These are phyloP conservation scores for Arthrobotrys conoides DNA, from an alignment of 2,329 filamentous ascomycete species.

Conservation along the genomic window DNA sequence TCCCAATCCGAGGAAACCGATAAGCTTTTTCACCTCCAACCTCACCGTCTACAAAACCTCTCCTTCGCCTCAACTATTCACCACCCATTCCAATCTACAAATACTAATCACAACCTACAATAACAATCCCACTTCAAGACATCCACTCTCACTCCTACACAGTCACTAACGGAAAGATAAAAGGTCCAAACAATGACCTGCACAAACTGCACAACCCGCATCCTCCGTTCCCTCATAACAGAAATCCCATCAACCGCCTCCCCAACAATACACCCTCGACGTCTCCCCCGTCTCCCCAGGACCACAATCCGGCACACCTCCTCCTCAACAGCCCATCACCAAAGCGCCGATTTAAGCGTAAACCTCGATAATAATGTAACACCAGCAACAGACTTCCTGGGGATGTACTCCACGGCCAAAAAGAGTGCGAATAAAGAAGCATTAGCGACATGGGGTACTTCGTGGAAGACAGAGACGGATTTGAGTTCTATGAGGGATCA, in stretches of 20 bases:
- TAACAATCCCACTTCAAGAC: too few species aligned
- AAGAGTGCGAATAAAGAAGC: constrained; percentile 29
- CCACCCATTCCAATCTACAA: neutral
- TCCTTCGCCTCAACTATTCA: neutral
- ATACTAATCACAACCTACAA: too few species aligned
- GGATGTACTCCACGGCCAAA: constrained; percentile 32
- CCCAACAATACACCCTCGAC: neutral
- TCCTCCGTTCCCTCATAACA: constrained; percentile 45
- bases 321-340: constrained; percentile 33
- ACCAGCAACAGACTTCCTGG: constrained; percentile 31
- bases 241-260: constrained; percentile 36
- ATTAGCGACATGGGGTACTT: constrained; percentile 28
- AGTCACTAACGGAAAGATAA: neutral
- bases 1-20: constrained; percentile 22
- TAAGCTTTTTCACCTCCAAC: constrained; percentile 13
- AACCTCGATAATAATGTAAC: neutral
- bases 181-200: constrained; percentile 41
- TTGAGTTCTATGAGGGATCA: constrained; percentile 31
- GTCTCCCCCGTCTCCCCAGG: constrained; percentile 18
- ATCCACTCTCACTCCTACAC: too few species aligned
- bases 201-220: constrained; percentile 47
- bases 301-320: constrained; percentile 39
- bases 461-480: constrained; percentile 54
- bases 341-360: constrained; percentile 40
- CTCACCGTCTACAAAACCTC: neutral